Conservation (phyloP, 352 stramenopile species). For the Pythium plurisporium region DNA sequence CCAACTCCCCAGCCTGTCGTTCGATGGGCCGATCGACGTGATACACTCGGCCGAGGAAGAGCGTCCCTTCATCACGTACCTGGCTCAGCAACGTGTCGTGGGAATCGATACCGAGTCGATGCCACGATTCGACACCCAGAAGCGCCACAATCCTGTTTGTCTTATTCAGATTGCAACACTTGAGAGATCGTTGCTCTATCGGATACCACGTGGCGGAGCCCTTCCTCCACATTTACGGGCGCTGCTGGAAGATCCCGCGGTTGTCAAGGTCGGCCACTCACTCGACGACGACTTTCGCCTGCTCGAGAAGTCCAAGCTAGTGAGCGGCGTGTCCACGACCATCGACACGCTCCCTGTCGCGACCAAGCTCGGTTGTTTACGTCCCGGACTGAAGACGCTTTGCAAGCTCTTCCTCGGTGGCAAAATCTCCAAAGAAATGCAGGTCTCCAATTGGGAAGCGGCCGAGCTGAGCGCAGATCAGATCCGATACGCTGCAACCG, state of each 20-base stretch:
- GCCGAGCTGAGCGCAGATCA: constrained; percentile 56
- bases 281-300: constrained; percentile 71
- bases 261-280: constrained; percentile 79
- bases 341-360: constrained; percentile 78
- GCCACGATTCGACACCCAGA: constrained; percentile 55
- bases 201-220: constrained; percentile 44
- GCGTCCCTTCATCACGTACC: constrained; percentile 35
- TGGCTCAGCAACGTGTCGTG: constrained; percentile 44
- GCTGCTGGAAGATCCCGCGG: constrained; percentile 46
- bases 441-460: constrained; percentile 83
- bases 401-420: constrained; percentile 68
- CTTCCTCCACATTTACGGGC: constrained; percentile 53
- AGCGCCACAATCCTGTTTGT: constrained; percentile 61
- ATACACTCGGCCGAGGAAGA: constrained; percentile 67
- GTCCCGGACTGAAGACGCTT: constrained; percentile 66
- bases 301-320: constrained; percentile 51
- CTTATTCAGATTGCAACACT: constrained; percentile 78
- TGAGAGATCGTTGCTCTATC: constrained; percentile 70
- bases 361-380: constrained; percentile 69
- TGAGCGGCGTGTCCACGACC: constrained; percentile 58
- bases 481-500: constrained; percentile 76
- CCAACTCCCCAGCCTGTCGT: constrained; percentile 37
- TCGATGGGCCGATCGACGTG: constrained; percentile 51
- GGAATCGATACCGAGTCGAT: constrained; percentile 81
- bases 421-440: constrained; percentile 80